Evolutionary conservation across 208 protist genomes (phyloP), one percentile per base, ranked within the genome.

Genomic region (Naegleria fowleri): DNA sequence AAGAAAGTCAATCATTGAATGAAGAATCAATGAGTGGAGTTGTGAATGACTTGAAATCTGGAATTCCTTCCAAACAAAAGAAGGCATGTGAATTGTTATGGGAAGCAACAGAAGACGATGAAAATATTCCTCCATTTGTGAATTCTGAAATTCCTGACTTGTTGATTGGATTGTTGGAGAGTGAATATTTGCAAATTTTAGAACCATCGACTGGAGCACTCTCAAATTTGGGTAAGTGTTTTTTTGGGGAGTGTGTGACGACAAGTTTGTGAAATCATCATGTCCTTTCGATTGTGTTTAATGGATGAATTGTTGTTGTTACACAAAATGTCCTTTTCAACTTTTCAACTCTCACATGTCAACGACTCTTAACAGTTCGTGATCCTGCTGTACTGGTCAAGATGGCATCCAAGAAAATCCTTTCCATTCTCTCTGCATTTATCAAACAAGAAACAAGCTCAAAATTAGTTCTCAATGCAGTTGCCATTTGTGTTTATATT

Each of bases 101-200:
- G 55, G 55, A 67, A 67, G 55, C 55, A 67, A 67, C 55, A 1
- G 55, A 67, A 67, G 55, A 29, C 1, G 55, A 67, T 29, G 55
- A 67, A 67, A 67, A 67, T 19, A 67, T 67, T 67, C 19, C 55
- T 29, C 19, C 55, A 67, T 67, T 67, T 67, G 55, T 67, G 3
- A 67, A 67, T 29, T 67, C 55, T 67, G 55, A 67, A 67, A 67
- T 67, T 67, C 55, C 55, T 29, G 55, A 67, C 22, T 29, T 67
- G 11, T 29, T 67, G 22, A 67, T 67, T 67, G 11, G 19, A 22
- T 67, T 67, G 22, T 29, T 67, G 55, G 55, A 67, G 22, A 67
- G 55, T 67, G 55, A 67, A 67, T 67, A 67, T 67, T 67, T 67
- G 22, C 55, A 67, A 67, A 67, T 67, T 67, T 67, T 67, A 67